Base-by-base conservation (phyloP, 768 basidiomycete species). In the Candolleomyces aberdarensis region DNA sequence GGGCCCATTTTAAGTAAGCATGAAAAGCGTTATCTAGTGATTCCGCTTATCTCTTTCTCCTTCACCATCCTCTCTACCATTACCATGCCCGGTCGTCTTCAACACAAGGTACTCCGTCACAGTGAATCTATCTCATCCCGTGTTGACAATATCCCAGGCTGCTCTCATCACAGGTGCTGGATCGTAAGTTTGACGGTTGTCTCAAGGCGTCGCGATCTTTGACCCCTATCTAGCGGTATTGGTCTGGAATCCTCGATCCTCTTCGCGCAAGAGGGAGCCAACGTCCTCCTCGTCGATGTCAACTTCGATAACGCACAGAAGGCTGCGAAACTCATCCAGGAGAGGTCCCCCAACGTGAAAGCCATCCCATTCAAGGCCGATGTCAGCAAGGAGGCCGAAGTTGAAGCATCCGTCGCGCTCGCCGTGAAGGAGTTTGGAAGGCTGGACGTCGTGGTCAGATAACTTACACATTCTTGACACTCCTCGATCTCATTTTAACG, bases 211-310 rank as follows among this genome's bases (percentile, higher is more conserved):
- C 71, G 57, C 62, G 52, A 64, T 62, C 58, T 22, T 64, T 59
- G 55, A 64, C 57, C 56, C 59, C 48, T 56, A 31, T 19, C 47
- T 73, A 98, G 96, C 59, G 97, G 97, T 0, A 97, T 99, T 72
- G 97, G 97, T 29, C 84, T 98, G 52, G 95, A 99, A 77, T 91
- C 95, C 0, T 87, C 94, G n/a, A 81, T 98, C 62, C 83, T 98
- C 50, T 99, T 99, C 72, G 96, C 96, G 1, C 83, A 85, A 63
- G 97, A 99, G 73, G 96, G 96, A 26, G 94, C 94, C n/a, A 85
- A 88, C 67, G 86, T 98, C 62, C 71, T 98, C 48, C 84, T 96
- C 48, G 91, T 87, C 39, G 97, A 99, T 72, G 85, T 98, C 72
- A 97, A 95, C 73, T 65, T 86, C 22, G 75, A 80, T 20, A 89